Conservation (phyloP, 164 flowering plant genomes). For the Liquidambar formosana region DNA sequence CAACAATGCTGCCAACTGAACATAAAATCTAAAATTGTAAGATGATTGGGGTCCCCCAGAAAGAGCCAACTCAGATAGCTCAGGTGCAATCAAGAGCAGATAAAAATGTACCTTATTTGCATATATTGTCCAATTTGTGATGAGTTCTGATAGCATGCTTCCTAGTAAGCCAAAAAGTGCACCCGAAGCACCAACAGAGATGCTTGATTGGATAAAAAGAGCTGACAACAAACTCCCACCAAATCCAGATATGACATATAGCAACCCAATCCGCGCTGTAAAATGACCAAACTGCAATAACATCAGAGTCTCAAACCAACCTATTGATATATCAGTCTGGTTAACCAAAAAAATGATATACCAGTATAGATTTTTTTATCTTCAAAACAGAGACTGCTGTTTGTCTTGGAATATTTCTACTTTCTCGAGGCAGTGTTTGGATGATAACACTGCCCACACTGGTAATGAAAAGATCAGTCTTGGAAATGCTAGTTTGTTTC, state of each 20-base stretch:
- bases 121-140: conserved; percentile 92
- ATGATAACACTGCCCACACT: neutral
- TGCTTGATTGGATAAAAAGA: conserved; percentile 62
- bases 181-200: conserved; percentile 97
- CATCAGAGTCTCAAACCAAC: conserved; percentile 8
- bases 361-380: too few species aligned
- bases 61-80: neutral
- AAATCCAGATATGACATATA: conserved; percentile 72
- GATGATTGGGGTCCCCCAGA: conserved; percentile 1
- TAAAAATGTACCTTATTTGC: conserved; percentile 63
- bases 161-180: conserved; percentile 92
- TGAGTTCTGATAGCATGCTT: conserved; percentile 85
- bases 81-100: neutral
- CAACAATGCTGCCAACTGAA: conserved; percentile 46
- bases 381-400: too few species aligned
- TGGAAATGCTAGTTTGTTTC: neutral
- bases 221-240: conserved; percentile 85
- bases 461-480: neutral
- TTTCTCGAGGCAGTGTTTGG: too few species aligned
- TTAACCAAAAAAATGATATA: too few species aligned
- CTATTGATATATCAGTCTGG: too few species aligned
- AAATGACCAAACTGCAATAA: conserved; percentile 7
- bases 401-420: too few species aligned
- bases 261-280: conserved; percentile 69
- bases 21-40: conserved; percentile 1